Evolutionary conservation across 257 asterid species (phyloP).

Genomic region (Leonotis leonurus): DNA sequence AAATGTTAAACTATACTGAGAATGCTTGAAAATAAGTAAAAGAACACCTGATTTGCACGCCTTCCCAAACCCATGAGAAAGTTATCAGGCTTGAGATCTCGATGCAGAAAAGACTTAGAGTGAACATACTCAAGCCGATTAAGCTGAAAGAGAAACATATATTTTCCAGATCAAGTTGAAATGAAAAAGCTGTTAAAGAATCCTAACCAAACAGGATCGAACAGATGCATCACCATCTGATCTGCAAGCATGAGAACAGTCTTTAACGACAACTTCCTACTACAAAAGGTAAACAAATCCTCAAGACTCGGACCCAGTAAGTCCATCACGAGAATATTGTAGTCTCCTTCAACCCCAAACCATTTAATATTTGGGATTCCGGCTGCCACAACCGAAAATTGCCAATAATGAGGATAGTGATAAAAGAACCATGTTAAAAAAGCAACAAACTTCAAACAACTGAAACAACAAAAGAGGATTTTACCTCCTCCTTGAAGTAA

Average conservation of each 20-base stretch:
- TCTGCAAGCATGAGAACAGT: conserved; percentile 80
- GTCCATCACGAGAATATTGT: conserved; percentile 27
- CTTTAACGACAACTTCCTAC: conserved; percentile 59
- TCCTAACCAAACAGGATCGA: conserved; percentile 4
- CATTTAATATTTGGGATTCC: too few species aligned
- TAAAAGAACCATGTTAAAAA: not conserved
- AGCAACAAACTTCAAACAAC: not conserved
- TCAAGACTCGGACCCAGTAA: conserved; percentile 74
- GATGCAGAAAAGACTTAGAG: conserved; percentile 57
- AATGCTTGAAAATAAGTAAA: conserved; percentile 4
- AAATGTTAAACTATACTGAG: not conserved
- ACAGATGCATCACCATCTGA: conserved; percentile 46
- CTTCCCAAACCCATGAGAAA: conserved; percentile 73
- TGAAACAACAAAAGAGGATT: not conserved
- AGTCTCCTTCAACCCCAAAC: too few species aligned
- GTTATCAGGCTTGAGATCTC: conserved; percentile 73
- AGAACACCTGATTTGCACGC: conserved; percentile 60
- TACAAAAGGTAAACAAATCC: conserved; percentile 62
- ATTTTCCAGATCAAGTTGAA: conserved; percentile 11
- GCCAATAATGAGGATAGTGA: conserved; percentile 20
- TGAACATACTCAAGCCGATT: conserved; percentile 55
- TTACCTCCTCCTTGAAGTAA: too few species aligned
- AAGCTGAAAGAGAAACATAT: conserved; percentile 24
- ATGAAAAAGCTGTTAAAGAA: not conserved
- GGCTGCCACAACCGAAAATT: not conserved